Evolutionary conservation across 2,329 filamentous ascomycete genomes (phyloP).

Genomic region (Metarhizium anisopliae): DNA sequence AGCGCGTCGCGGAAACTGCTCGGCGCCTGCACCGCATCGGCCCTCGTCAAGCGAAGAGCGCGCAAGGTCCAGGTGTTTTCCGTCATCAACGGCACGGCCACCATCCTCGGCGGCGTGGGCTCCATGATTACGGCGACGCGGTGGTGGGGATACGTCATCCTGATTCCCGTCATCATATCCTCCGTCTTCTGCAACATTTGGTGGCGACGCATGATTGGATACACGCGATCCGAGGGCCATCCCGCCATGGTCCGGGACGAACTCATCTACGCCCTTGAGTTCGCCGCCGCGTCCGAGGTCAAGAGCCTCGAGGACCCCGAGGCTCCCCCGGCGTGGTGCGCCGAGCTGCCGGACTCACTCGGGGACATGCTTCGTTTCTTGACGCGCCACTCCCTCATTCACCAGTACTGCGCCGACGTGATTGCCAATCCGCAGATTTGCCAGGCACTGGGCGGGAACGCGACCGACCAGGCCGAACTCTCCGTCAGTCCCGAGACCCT

Average conservation of each 20-base stretch:
- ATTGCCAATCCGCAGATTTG: conserved; percentile 2
- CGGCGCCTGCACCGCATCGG: conserved; percentile 14
- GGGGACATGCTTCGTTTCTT: conserved; percentile 9
- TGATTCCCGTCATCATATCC: conserved; percentile 39
- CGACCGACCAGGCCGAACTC: conserved; percentile 1
- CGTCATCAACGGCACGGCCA: conserved; percentile 32
- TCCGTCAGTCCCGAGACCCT: conserved; percentile 7
- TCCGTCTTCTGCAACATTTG: conserved; percentile 38
- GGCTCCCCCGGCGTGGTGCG: conserved; percentile 6
- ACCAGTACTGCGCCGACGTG: conserved; percentile 5
- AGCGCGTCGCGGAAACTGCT: conserved; percentile 15
- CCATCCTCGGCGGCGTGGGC: conserved; percentile 37
- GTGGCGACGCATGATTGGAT: conserved; percentile 38
- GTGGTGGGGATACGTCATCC: conserved; percentile 45
- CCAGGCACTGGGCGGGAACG: conserved; percentile 5
- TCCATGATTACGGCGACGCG: conserved; percentile 39
- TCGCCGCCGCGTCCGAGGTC: conserved; percentile 10
- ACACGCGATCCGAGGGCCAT: conserved; percentile 15
- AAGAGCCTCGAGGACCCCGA: conserved; percentile 3
- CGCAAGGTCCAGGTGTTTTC: conserved; percentile 35
- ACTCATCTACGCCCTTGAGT: conserved; percentile 12
- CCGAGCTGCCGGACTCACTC: conserved; percentile 8
- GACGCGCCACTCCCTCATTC: conserved; percentile 9
- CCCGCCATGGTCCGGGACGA: conserved; percentile 5
- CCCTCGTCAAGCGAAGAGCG: conserved; percentile 26